A percentile compares a stretch with the other conserved stretches of the same genome.
Evolutionary conservation across 78 protist genomes (phyloP).

Genomic region (Pelomyxa schiedti): DNA sequence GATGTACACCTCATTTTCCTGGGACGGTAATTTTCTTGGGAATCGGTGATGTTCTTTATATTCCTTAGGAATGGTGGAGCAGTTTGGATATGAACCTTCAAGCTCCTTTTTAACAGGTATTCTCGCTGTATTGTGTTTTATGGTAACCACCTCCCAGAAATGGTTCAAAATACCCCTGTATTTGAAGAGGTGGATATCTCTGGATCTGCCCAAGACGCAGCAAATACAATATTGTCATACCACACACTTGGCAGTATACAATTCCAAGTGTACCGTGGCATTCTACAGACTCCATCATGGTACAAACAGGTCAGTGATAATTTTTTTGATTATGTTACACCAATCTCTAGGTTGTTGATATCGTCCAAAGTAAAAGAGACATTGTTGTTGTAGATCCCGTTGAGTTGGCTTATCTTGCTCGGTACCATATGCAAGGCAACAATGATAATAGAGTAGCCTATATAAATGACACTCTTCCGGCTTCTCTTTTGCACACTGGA

Average conservation of each 20-base stretch:
- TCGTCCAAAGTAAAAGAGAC: too few species aligned
- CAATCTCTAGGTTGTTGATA: too few species aligned
- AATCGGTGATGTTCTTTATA: background rate
- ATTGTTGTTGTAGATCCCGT: background rate
- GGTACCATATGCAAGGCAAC: background rate
- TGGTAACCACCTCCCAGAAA: too few species aligned
- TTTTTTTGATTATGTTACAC: background rate
- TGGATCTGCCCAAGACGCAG: background rate
- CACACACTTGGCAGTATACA: background rate
- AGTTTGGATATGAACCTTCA: background rate
- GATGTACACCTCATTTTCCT: too few species aligned
- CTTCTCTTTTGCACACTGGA: background rate
- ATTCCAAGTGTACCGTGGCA: background rate
- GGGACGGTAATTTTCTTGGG: too few species aligned
- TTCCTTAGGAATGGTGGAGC: background rate
- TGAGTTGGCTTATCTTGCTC: background rate
- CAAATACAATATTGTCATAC: background rate
- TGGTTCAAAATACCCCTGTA: too few species aligned
- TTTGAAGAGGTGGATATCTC: too few species aligned
- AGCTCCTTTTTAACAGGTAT: background rate
- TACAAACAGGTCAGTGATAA: background rate
- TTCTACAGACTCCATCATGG: background rate
- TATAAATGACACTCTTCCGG: background rate
- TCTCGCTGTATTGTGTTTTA: background rate
- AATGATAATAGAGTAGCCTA: background rate